Percentiles rank a stretch among this genome's conserved stretches.
These are phyloP conservation scores for Spergularia azorica DNA, from an alignment of 179 eudicot genomes.

Conservation along the genomic window DNA sequence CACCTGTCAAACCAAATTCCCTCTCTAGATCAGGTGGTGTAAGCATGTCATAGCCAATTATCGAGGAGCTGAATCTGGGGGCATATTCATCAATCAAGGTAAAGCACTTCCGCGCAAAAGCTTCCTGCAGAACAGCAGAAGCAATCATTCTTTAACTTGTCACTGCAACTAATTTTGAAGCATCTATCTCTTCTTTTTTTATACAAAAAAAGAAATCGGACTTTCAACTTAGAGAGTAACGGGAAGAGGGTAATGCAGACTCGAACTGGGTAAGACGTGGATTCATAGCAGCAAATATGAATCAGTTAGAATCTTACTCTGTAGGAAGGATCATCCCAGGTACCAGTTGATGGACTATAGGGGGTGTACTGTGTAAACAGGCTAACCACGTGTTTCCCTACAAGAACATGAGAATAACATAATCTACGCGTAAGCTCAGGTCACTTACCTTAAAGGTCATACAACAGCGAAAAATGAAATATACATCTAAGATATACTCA, in stretches of 20 bases:
- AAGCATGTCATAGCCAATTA: constrained; percentile 93
- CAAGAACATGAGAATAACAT: not conserved
- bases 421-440: not conserved
- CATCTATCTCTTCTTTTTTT: no score
- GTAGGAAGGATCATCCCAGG: constrained; percentile 82
- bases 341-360: constrained; percentile 76
- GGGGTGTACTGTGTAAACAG: constrained; percentile 92
- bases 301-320: constrained; percentile 52
- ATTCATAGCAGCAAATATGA: not conserved
- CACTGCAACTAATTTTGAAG: not conserved
- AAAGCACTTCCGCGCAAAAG: constrained; percentile 81
- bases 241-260: no score
- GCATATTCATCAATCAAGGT: constrained; percentile 86
- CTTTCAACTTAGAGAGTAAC: no score
- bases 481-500: not conserved
- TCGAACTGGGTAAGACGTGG: no score
- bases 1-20: constrained; percentile 88
- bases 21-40: constrained; percentile 98
- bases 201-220: no score
- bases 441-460: not conserved
- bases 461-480: not conserved
- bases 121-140: constrained; percentile 45
- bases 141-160: not conserved
- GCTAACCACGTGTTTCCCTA: constrained; percentile 90
- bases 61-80: constrained; percentile 89